A percentile compares a stretch with the other conserved stretches of the same genome.
phyloP scores from a whole-genome alignment of 1,139 yeast genomes.

The Wickerhamomyces sp. region DNA sequence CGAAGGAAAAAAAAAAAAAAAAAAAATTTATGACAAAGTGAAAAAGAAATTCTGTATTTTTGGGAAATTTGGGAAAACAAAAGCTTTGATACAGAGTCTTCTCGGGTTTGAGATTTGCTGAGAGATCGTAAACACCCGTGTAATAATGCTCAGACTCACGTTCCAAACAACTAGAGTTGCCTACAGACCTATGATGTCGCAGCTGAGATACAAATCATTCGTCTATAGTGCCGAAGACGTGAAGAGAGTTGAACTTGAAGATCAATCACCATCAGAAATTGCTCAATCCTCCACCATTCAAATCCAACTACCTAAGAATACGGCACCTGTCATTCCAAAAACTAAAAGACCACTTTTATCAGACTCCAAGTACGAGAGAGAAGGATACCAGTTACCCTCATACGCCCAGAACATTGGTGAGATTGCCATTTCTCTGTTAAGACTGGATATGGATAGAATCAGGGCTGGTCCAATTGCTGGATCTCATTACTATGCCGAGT shows the following conservation, averaged over 20 bases:
- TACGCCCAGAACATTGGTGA: slow-evolving; percentile 77
- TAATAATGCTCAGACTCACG: slow-evolving; percentile 2
- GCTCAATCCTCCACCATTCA: slow-evolving; percentile 20
- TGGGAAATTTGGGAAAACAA: too few species aligned
- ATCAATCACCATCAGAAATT: slow-evolving; percentile 19
- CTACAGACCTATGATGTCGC: neutral
- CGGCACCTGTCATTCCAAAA: slow-evolving; percentile 25
- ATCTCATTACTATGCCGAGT: slow-evolving; percentile 75
- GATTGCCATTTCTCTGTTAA: slow-evolving; percentile 56
- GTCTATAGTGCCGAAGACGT: slow-evolving; percentile 11
- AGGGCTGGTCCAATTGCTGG: slow-evolving; percentile 96
- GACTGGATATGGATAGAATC: slow-evolving; percentile 85
- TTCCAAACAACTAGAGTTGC: neutral
- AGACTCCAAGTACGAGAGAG: slow-evolving; percentile 53
- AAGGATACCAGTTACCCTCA: slow-evolving; percentile 51
- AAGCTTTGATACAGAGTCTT: too few species aligned
- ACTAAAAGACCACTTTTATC: slow-evolving; percentile 45
- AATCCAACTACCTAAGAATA: slow-evolving; percentile 17
- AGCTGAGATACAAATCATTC: slow-evolving; percentile 10
- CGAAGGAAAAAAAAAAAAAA: neutral
- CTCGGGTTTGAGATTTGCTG: too few species aligned
- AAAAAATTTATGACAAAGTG: too few species aligned
- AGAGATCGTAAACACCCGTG: too few species aligned
- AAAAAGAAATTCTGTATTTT: too few species aligned
- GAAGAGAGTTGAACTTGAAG: slow-evolving; percentile 13